Evolutionary conservation across 2,329 filamentous ascomycete genomes (phyloP).

Genomic region (Cladosporium sp.): DNA sequence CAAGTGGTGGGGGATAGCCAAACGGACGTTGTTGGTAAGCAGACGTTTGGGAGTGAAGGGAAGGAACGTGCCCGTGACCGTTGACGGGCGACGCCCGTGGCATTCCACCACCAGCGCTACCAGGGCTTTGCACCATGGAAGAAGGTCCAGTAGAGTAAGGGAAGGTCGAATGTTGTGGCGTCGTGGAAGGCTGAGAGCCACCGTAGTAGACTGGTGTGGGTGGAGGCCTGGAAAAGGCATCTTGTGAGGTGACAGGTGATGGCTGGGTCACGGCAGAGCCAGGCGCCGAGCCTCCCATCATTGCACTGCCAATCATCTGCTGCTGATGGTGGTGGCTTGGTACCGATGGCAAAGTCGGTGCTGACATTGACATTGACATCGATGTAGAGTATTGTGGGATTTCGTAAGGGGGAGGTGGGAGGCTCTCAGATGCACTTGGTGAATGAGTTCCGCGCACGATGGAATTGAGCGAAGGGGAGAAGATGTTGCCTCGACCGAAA

Average conservation of each 20-base stretch:
- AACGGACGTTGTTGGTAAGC: constrained; percentile 47
- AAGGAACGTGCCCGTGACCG: constrained; percentile 38
- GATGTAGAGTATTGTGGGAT: constrained; percentile 58
- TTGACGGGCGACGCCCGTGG: constrained; percentile 51
- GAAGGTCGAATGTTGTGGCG: constrained; percentile 45
- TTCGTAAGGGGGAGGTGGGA: constrained; percentile 64
- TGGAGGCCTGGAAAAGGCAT: constrained; percentile 53
- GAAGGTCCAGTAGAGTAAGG: constrained; percentile 47
- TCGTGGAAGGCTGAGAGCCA: constrained; percentile 48
- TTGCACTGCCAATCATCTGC: constrained; percentile 38
- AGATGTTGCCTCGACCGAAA: constrained; percentile 48
- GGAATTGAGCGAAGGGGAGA: constrained; percentile 53
- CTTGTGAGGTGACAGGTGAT: constrained; percentile 55
- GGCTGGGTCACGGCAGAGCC: constrained; percentile 34
- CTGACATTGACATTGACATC: constrained; percentile 49
- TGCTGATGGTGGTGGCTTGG: constrained; percentile 37
- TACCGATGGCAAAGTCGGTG: constrained; percentile 45
- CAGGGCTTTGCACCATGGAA: constrained; percentile 46
- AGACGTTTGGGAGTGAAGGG: constrained; percentile 46
- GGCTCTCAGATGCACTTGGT: constrained; percentile 56
- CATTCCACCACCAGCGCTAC: constrained; percentile 42
- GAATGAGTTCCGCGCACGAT: constrained; percentile 52
- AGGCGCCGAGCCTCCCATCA: constrained; percentile 40
- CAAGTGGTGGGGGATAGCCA: constrained; percentile 59
- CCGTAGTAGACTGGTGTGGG: constrained; percentile 61